Conservation (phyloP, 768 basidiomycete species). For the Xerocomus spinulosus region DNA sequence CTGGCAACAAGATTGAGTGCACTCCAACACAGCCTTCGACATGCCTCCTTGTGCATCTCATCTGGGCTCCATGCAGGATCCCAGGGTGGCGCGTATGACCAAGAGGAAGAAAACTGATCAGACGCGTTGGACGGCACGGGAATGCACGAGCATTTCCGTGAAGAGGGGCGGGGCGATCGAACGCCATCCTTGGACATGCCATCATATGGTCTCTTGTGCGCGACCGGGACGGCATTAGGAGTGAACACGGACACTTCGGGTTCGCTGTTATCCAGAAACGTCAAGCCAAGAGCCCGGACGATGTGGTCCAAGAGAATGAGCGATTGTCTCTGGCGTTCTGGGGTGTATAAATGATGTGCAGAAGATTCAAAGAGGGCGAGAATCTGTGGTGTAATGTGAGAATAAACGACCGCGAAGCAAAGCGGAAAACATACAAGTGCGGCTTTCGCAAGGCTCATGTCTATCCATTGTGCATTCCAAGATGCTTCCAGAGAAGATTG, state of each 20-base stretch:
- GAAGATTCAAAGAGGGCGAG: constrained; percentile 76
- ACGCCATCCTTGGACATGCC: constrained; percentile 24
- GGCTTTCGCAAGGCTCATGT: constrained; percentile 65
- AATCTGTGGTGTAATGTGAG: constrained; percentile 42
- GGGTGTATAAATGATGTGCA: constrained; percentile 60
- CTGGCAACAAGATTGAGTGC: constrained; percentile 64
- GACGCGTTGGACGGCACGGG: constrained; percentile 33
- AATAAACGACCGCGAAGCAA: background rate
- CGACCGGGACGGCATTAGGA: constrained; percentile 47
- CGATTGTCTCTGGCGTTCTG: constrained; percentile 48
- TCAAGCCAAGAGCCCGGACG: constrained; percentile 51
- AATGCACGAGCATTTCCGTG: constrained; percentile 46
- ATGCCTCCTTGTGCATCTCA: constrained; percentile 63
- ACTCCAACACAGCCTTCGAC: constrained; percentile 73
- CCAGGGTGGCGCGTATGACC: constrained; percentile 58
- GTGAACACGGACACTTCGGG: constrained; percentile 49
- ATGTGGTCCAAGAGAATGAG: constrained; percentile 61
- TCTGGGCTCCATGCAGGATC: constrained; percentile 49
- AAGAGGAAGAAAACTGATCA: constrained; percentile 39
- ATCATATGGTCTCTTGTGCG: constrained; percentile 32
- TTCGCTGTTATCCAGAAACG: constrained; percentile 54
- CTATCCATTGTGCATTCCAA: constrained; percentile 48
- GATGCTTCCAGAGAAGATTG: constrained; percentile 50
- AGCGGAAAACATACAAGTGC: constrained; percentile 48
- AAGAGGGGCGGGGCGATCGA: constrained; percentile 25